Evolutionary conservation across 352 stramenopile species (phyloP).

Genomic region (Pythium coloratum): DNA sequence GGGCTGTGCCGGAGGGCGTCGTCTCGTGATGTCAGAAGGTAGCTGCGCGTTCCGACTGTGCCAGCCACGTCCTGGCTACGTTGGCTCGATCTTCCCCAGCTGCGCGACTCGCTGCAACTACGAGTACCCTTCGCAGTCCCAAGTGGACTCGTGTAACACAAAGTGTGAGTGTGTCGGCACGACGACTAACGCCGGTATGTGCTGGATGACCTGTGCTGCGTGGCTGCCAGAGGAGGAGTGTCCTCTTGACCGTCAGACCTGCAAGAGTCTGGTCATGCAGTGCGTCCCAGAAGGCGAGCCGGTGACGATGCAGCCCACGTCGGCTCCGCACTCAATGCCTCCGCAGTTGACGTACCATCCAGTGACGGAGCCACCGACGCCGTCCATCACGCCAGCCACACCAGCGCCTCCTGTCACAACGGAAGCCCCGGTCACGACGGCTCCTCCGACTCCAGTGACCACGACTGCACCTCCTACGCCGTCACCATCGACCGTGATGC

Average conservation of each 20-base stretch:
- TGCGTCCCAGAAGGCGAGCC: constrained; percentile 19
- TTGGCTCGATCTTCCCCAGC: constrained; percentile 26
- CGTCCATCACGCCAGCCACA: neutral
- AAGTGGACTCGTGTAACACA: constrained; percentile 36
- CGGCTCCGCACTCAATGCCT: constrained; percentile 11
- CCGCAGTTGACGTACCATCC: constrained; percentile 20
- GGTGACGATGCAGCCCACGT: constrained; percentile 10
- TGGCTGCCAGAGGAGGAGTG: constrained; percentile 27
- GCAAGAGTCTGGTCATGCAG: constrained; percentile 33
- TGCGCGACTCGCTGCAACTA: constrained; percentile 45
- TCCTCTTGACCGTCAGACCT: constrained; percentile 35
- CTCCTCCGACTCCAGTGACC: neutral
- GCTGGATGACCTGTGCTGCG: constrained; percentile 61
- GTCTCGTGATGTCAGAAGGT: constrained; percentile 39
- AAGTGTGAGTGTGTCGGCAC: constrained; percentile 46
- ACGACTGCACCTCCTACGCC: neutral
- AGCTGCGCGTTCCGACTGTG: constrained; percentile 39
- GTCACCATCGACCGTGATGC: neutral
- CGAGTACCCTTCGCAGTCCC: constrained; percentile 31
- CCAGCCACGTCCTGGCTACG: constrained; percentile 34
- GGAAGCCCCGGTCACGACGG: neutral
- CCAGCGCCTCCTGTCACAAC: neutral
- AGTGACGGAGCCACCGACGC: constrained; percentile 12
- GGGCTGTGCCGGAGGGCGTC: constrained; percentile 40
- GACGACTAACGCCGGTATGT: constrained; percentile 31